Evolutionary conservation across 805 yeast genomes (phyloP).

Genomic region (Schizosaccharomyces cryophilus): DNA sequence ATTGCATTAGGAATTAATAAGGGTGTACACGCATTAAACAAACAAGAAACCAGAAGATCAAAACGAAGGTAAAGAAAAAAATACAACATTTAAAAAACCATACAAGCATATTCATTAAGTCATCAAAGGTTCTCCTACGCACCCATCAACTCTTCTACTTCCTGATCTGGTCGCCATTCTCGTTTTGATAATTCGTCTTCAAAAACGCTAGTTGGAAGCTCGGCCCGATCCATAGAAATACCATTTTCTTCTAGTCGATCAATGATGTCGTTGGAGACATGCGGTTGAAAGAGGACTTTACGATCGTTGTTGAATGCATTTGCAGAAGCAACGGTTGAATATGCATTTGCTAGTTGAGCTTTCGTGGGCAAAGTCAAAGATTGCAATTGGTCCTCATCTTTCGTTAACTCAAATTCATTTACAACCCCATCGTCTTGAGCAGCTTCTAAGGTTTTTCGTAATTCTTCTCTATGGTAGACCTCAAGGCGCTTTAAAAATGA

Average conservation of each 20-base stretch:
- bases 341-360: background rate
- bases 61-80: background rate
- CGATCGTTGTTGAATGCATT: background rate
- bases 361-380: background rate
- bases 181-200: background rate
- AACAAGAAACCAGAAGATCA: no score
- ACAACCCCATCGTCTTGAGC: background rate
- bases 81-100: background rate
- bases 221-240: background rate
- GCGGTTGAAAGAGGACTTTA: background rate
- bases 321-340: background rate
- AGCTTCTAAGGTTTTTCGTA: background rate
- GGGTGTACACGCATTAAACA: no score
- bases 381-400: background rate
- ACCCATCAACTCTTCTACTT: background rate
- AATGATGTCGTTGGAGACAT: background rate
- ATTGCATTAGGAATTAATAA: no score
- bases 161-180: background rate
- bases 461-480: background rate
- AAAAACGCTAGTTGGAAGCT: background rate
- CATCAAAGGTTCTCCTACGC: background rate
- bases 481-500: constrained; percentile 12
- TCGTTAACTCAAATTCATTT: background rate
- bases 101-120: background rate
- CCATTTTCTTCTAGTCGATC: background rate